Evolutionary conservation across 2,329 filamentous ascomycete species (phyloP).

Genomic region (Phyllosticta citrichinensis): DNA sequence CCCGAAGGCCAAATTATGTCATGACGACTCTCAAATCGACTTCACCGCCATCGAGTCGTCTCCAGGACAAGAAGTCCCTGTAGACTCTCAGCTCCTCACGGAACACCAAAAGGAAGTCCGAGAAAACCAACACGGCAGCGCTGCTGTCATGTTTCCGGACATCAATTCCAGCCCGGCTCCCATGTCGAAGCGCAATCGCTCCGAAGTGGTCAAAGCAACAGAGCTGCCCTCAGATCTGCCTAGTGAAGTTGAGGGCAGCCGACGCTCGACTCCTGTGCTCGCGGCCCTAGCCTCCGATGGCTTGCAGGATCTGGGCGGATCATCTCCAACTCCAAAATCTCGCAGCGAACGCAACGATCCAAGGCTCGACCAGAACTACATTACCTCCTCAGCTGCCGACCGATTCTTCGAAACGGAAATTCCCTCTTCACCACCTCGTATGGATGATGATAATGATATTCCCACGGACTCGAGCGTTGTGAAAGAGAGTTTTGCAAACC

Average conservation of each 20-base stretch:
- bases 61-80: slow-evolving; percentile 31
- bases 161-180: slow-evolving; percentile 29
- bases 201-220: background rate
- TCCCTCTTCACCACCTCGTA: slow-evolving; percentile 15
- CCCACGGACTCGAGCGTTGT: background rate
- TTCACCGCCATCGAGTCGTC: slow-evolving; percentile 62
- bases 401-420: background rate
- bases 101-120: slow-evolving; percentile 70
- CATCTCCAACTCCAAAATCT: slow-evolving; percentile 42
- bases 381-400: background rate
- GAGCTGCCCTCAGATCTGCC: background rate
- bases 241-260: background rate
- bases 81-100: slow-evolving; percentile 65
- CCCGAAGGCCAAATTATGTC: slow-evolving; percentile 50
- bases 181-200: background rate
- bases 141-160: slow-evolving; percentile 57
- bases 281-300: slow-evolving; percentile 25
- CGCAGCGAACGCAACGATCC: slow-evolving; percentile 12
- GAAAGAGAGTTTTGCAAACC: background rate
- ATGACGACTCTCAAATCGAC: slow-evolving; percentile 74
- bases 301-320: slow-evolving; percentile 39
- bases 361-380: background rate
- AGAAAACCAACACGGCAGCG: slow-evolving; percentile 56
- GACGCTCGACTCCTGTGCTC: slow-evolving; percentile 29
- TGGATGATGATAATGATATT: background rate